Evolutionary conservation across 2,329 filamentous ascomycete species (phyloP), one percentile per base, ranked within the genome.

Genomic region (Alternaria longipes): DNA sequence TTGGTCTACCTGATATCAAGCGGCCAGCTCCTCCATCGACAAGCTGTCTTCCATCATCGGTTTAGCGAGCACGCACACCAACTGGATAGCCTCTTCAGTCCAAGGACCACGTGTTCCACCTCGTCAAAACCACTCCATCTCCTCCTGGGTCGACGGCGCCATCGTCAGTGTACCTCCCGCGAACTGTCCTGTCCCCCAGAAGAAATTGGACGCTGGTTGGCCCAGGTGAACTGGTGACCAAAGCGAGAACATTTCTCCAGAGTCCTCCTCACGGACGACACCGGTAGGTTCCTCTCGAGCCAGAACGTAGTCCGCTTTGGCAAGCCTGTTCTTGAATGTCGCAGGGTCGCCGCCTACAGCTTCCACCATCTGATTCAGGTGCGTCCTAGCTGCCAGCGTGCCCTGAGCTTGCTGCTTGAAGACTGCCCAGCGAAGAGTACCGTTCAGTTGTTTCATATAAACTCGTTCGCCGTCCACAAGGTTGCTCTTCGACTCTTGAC

Each of bases 291-390:
- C 42, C 54, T 56, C 54, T n/a, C 12, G 44, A 28, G 12, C 42
- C 32, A 56, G 34, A 11, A 55, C 9, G 22, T 36, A 55, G 14
- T 55, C 6, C 12, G 52, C 52, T 41, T 46, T 47, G 18, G 8
- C 52, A 4, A 24, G 11, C 41, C 32, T 55, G 12, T 41, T 36
- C 1, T 1, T 14, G 22, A 56, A 56, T 4, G 12, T 41, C 16
- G 30, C 14, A 30, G 54, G 44, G 18, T 56, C 18, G 24, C 54
- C 54, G 20, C 54, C 54, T 12, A 47, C 54, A 11, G 28, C 54
- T 41, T 9, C 9, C 22, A 56, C 54, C 34, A 56, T 56, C 22
- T 56, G 32, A 11, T 56, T 5, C n/a, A 56, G 34, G 22, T 18
- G 8, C 8, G 16, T 7, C 20, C 18, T 20, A 4, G 16, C 32